Conservation (phyloP, 441 rosid genomes). For the Arabidopsis hybrid region DNA sequence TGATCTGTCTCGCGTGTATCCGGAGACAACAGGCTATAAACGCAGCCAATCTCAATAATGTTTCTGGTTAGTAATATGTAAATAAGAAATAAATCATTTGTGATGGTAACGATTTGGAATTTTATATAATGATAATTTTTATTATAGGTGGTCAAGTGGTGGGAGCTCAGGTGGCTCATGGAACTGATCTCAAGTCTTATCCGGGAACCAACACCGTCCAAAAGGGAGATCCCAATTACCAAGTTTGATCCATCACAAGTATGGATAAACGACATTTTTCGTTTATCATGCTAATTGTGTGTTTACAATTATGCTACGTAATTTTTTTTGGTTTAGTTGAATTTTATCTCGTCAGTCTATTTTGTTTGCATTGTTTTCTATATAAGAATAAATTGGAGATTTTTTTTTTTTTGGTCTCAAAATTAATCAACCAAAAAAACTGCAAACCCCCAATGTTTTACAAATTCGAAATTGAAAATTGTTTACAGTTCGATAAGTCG, state of each 20-base stretch:
- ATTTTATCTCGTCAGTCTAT: too few relatives aligned
- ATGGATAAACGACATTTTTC: not conserved
- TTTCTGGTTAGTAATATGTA: conserved; percentile 1
- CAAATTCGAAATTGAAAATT: too few relatives aligned
- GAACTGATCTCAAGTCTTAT: conserved; percentile 21
- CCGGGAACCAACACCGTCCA: not conserved
- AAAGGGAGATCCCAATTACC: conserved; percentile 1
- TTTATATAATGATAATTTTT: not conserved
- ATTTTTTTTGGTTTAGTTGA: too few relatives aligned
- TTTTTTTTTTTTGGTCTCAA: too few relatives aligned
- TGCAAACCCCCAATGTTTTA: too few relatives aligned
- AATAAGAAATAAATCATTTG: not conserved
- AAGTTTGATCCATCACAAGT: conserved; percentile 8
- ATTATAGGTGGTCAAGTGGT: conserved; percentile 8
- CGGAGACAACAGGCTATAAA: not conserved
- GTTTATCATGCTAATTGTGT: not conserved
- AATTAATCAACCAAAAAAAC: too few relatives aligned
- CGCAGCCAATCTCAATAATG: not conserved
- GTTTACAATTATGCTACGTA: not conserved
- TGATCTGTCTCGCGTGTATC: not conserved
- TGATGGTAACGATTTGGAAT: not conserved
- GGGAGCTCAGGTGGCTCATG: conserved; percentile 20
- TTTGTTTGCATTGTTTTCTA: too few relatives aligned
- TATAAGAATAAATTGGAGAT: too few relatives aligned
- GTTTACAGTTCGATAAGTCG: too few relatives aligned